Percentiles rank a stretch among this genome's conserved stretches.
phyloP scores from a whole-genome alignment of 2,329 filamentous ascomycete genomes.

The Colletotrichum incanum region DNA sequence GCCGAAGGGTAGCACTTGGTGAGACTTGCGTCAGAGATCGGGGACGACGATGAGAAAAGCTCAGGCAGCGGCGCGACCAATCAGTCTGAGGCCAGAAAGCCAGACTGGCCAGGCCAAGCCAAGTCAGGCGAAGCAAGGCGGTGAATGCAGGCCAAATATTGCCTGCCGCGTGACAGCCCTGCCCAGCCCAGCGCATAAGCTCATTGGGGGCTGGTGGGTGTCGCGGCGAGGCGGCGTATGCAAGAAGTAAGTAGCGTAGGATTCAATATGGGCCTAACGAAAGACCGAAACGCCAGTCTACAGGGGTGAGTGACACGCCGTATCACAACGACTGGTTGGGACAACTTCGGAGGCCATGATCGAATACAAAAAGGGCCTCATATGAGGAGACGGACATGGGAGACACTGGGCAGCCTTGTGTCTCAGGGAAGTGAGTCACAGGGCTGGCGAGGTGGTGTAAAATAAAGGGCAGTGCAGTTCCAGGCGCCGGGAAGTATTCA shows the following conservation, averaged over 20 bases:
- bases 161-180: conserved; percentile 28
- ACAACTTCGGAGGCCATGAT: neutral
- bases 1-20: conserved; percentile 11
- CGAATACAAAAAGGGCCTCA: neutral
- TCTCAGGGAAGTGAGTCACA: too few relatives aligned
- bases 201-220: neutral
- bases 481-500: neutral
- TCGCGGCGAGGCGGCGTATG: conserved; percentile 1
- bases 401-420: neutral
- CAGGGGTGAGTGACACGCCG: neutral
- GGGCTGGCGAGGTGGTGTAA: neutral
- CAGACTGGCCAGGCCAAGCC: neutral
- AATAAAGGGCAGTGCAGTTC: neutral
- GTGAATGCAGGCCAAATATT: conserved; percentile 22
- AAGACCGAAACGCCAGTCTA: neutral
- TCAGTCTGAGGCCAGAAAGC: conserved; percentile 8
- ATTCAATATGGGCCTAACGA: conserved; percentile 19
- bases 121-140: conserved; percentile 27
- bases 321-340: neutral
- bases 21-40: conserved; percentile 2
- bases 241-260: conserved; percentile 24
- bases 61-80: conserved; percentile 1
- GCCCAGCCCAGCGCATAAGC: conserved; percentile 4
- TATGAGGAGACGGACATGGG: neutral
- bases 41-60: neutral